Evolutionary conservation across 108 stramenopile species (phyloP), one percentile per base, ranked within the genome.

Genomic region (Pseudonitzschia pungens): DNA sequence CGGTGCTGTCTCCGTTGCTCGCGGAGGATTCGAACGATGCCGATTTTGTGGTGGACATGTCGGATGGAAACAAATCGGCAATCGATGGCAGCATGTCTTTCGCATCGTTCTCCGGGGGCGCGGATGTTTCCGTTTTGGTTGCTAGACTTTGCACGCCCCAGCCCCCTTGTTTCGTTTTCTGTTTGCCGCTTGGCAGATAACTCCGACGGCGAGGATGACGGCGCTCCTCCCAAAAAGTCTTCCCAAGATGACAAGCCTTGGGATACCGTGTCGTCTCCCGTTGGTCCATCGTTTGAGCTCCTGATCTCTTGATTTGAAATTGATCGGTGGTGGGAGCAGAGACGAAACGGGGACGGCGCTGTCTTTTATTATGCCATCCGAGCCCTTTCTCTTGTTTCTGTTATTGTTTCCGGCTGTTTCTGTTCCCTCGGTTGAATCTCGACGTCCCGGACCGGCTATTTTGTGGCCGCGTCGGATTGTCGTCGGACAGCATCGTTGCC

Each of bases 201-300:
- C 41, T 29, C 36, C 18, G 51, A 40, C 0, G 68, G 1, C 20
- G 31, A 40, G 74, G 57, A 26, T 69, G n/a, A 51, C 24, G 21
- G 69, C 28, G 18, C 24, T 27, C 32, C 64, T 27, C 75, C 75
- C 18, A 84, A 60, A 59, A 84, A 84, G 27, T 84, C 80, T 68
- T 84, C 84, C 84, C 84, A 84, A 0, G 84, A 84, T 9, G 80
- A 81, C 28, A 84, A 48, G 14, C 80, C 80, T 41, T 64, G 58
- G 15, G 70, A 67, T 7, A 48, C 16, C 21, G 27, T 31, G 29
- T 67, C 66, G 26, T 62, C 60, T 14, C 16, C 36, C 36, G 29
- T 40, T 40, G 16, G n/a, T 40, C 15, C 16, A 29, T 18, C 16
- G 16, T 32, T 28, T 0, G 36, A 21, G 20, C 15, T 31, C 18